Evolutionary conservation across 371 early-diverging fungal species (phyloP).

Genomic region (Synchytrium microbalum): DNA sequence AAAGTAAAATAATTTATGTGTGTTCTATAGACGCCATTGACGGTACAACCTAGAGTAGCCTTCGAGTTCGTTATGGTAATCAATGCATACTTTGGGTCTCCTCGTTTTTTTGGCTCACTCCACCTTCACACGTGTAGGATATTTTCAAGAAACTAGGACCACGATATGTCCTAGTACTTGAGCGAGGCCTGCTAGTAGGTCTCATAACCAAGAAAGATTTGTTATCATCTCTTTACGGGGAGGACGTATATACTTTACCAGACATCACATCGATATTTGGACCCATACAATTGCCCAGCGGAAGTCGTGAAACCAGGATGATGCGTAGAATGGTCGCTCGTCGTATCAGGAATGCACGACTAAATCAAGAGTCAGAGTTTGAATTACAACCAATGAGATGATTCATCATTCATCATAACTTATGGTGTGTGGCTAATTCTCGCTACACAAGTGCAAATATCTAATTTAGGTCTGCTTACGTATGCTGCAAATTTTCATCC

Average conservation of each 20-base stretch:
- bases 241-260: constrained; percentile 10
- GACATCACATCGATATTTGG: background rate
- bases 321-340: background rate
- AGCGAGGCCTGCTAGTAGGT: constrained; percentile 26
- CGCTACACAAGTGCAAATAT: too few species aligned
- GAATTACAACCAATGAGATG: too few species aligned
- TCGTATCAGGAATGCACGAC: background rate
- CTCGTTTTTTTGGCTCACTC: constrained; percentile 7
- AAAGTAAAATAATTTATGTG: too few species aligned
- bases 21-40: constrained; percentile 20
- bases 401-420: too few species aligned
- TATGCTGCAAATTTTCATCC: too few species aligned
- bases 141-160: constrained; percentile 43
- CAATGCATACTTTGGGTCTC: background rate
- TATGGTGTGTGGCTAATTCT: too few species aligned
- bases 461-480: too few species aligned
- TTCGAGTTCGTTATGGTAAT: constrained; percentile 29
- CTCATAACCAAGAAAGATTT: constrained; percentile 43
- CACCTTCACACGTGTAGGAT: constrained; percentile 25
- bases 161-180: constrained; percentile 29
- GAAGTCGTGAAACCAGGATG: background rate
- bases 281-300: background rate
- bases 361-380: background rate
- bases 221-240: constrained; percentile 21
- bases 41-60: constrained; percentile 29